phyloP scores from a whole-genome alignment of 2,329 filamentous ascomycete genomes.

The Colletotrichum tropicicola region DNA sequence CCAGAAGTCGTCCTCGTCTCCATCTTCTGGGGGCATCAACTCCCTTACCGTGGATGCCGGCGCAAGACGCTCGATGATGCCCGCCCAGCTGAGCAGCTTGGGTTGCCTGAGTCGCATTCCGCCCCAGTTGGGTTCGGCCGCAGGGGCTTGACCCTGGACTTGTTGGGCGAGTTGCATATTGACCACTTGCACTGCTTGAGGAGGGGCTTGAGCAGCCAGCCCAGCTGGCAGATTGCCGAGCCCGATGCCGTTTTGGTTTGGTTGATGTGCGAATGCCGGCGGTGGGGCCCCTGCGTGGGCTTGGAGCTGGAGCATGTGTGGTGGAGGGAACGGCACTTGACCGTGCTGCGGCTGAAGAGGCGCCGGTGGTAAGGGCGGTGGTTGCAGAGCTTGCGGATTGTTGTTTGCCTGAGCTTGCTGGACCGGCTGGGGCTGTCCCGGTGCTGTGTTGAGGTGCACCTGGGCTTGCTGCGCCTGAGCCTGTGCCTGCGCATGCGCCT shows the following conservation, averaged over 20 bases:
- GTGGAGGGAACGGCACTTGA: neutral
- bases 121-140: neutral
- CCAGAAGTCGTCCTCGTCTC: neutral
- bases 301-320: neutral
- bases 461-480: conserved; percentile 2
- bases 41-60: conserved; percentile 44
- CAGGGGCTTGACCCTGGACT: neutral
- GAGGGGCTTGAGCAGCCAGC: neutral
- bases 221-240: neutral
- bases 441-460: neutral
- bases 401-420: neutral
- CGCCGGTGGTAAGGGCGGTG: conserved; percentile 16
- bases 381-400: neutral
- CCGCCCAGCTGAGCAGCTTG: conserved; percentile 48
- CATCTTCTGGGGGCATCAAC: conserved; percentile 5
- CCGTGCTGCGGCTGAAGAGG: neutral
- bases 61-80: conserved; percentile 52
- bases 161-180: neutral
- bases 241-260: neutral
- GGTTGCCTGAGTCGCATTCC: conserved; percentile 33
- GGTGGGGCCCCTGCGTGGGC: neutral
- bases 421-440: neutral
- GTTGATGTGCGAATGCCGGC: neutral
- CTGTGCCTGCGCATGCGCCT: conserved; percentile 15
- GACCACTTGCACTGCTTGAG: neutral